Percentiles rank a stretch among this genome's conserved stretches.
phyloP scores from a whole-genome alignment of 495 filamentous ascomycete genomes.

The Hamigera avellanea region DNA sequence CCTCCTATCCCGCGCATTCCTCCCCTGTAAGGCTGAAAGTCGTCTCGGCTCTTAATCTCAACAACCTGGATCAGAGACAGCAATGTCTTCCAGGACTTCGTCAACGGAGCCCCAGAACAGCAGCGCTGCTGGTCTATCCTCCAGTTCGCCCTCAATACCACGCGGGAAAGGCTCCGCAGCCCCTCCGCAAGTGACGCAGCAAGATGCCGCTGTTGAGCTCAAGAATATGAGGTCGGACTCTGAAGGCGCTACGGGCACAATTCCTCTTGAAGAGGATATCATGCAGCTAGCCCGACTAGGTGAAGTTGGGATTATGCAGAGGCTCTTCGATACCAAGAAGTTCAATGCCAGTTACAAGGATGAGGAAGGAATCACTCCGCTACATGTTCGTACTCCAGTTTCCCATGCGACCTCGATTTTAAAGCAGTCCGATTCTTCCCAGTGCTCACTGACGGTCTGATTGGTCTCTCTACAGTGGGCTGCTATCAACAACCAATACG shows the following conservation, averaged over 20 bases:
- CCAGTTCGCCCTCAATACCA: conserved; percentile 18
- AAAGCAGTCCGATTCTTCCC: too few relatives aligned
- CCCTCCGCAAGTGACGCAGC: conserved; percentile 42
- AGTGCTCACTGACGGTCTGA: conserved; percentile 1
- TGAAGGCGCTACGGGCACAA: conserved; percentile 24
- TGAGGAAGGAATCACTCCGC: conserved; percentile 83
- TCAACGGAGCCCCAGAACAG: conserved; percentile 15
- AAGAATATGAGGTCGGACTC: conserved; percentile 44
- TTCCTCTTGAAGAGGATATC: conserved; percentile 69
- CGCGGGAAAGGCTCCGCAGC: conserved; percentile 46
- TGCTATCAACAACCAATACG: conserved; percentile 97
- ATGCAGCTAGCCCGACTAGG: conserved; percentile 91
- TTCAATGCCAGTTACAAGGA: conserved; percentile 72
- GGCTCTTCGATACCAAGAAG: conserved; percentile 71
- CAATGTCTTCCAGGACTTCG: conserved; percentile 21
- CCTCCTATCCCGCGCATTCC: too few relatives aligned
- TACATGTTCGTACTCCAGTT: conserved; percentile 59
- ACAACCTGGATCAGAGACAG: neutral
- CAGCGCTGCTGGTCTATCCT: conserved; percentile 13
- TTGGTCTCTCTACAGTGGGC: conserved; percentile 61
- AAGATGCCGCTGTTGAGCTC: conserved; percentile 54
- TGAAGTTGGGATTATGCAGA: conserved; percentile 77
- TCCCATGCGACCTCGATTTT: too few relatives aligned
- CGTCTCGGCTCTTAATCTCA: neutral
- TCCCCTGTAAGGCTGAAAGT: neutral